Evolutionary conservation across 2,329 filamentous ascomycete genomes (phyloP), one percentile per base, ranked within the genome.

Genomic region (Colletotrichum destructivum): DNA sequence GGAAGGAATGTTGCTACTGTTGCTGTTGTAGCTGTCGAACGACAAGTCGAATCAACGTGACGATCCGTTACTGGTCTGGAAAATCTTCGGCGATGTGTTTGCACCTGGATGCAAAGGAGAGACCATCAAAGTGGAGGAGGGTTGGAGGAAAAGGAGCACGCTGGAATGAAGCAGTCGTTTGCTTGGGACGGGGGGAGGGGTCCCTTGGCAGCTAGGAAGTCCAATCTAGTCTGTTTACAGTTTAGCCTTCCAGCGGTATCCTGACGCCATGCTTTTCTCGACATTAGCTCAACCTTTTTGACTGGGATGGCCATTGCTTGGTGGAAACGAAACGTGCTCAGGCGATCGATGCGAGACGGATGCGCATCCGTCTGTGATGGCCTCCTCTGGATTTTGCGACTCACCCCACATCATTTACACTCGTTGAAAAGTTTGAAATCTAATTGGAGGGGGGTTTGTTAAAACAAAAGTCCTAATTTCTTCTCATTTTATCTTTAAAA

Each of bases 81-180:
- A 21, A 63, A 56, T 62, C 60, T 38, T 57, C 49, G 66, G 60
- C 31, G 60, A 63, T n/a, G 15, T 52, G n/a, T 49, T 51, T n/a
- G 31, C 38, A 18, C 26, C 18, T n/a, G 31, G 63, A 16, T 21
- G 42, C 35, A 61, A 40, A 40, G 6, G 31, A 23, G 44, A 42
- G 47, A 47, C 54, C 8, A 15, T 13, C 40, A 42, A 59, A 59
- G 40, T 18, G 42, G 56, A 64, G 56, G 62, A 47, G 56, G 62
- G 35, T 52, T n/a, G 51, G 51, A 21, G 40, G 18, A 7, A 64
- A 21, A 11, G 23, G 44, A 31, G 51, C 23, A 46, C n/a, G 40
- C 18, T 31, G 51, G 23, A 47, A 54, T 42, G 47, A 38, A 59
- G n/a, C 54, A 46, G 46, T 47, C 47, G 62, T 60, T 69, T 66